Evolutionary conservation across 1,284 basidiomycete genomes (phyloP).

Genomic region (Somion occarium): DNA sequence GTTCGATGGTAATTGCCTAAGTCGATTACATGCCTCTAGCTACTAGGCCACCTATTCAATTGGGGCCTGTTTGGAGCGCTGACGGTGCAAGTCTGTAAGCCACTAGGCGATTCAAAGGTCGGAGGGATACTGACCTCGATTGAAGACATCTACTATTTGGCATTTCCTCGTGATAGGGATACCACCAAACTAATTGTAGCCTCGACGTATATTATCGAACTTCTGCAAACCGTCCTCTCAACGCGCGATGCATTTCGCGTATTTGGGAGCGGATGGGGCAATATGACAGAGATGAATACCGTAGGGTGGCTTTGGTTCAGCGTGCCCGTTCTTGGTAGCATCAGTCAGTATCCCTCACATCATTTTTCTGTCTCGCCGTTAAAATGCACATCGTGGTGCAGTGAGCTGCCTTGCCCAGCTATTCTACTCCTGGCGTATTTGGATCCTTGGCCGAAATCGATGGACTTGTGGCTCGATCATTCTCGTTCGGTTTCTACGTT

Average conservation of each 20-base stretch:
- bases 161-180: conserved; percentile 1
- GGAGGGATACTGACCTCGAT: neutral
- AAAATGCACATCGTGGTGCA: too few species aligned
- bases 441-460: conserved; percentile 11
- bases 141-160: conserved; percentile 4
- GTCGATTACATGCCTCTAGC: neutral
- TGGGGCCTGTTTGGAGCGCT: conserved; percentile 7
- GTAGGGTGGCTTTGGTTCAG: conserved; percentile 24
- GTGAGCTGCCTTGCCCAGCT: conserved; percentile 23
- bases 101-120: neutral
- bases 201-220: neutral
- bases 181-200: neutral
- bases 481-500: conserved; percentile 9
- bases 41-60: conserved; percentile 5
- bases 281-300: conserved; percentile 17
- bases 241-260: conserved; percentile 15
- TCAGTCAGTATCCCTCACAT: conserved; percentile 18
- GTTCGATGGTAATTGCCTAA: neutral
- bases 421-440: conserved; percentile 25
- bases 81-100: conserved; percentile 3
- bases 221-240: conserved; percentile 2
- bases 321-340: conserved; percentile 19
- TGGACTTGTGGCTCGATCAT: conserved; percentile 3
- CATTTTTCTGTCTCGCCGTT: neutral
- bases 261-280: conserved; percentile 23